Base-by-base conservation (phyloP, 306 rosid genomes). In the Luffa acutangula region DNA sequence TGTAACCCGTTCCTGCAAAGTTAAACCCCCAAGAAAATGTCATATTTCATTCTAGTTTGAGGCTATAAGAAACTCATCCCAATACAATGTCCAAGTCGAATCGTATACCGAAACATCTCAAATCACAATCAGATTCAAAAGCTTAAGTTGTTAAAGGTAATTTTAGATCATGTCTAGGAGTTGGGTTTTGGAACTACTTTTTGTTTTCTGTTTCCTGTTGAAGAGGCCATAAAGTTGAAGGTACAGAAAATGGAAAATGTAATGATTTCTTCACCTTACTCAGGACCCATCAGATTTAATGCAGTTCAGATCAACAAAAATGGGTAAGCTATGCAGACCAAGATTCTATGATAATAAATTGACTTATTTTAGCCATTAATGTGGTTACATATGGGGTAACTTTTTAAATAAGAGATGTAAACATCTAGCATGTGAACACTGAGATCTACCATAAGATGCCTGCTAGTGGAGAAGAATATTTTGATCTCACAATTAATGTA, bases 1-100 rank as follows among this genome's bases (percentile, higher is more conserved):
- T 95, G 98, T 77, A 95, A 31, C 0, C 98, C 98, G 82, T 89
- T 86, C 98, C 98, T 95, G 86, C 72, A 58, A 71, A 43, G n/a
- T 81, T 78, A 34, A 85, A 75, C 18, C 73, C 53, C 82, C 79
- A 75, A 18, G 12, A 53, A 21, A 73, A 21, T 12, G 7, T 73
- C 25, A 73, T 8, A 49, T 46, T 11, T 45, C 56, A 42, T 18
- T 69, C 9, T 15, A 37, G 13, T 66, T 66, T 5, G 2, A 62
- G 42, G 69, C 34, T 62, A 25, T 25, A 25, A 34, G 43, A 62
- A 62, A 12, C 69, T 62, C 69, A 62, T 33, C 20, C 9, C 6
- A 34, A 63, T 12, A 62, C 20, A 62, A 62, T 62, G 43, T 62
- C 69, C 1, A 62, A 0, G 9, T 33, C 0, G 9, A 4, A 62